Evolutionary conservation across 2,329 filamentous ascomycete genomes (phyloP), one percentile per base, ranked within the genome.

Genomic region (Lachnellula hyalina): DNA sequence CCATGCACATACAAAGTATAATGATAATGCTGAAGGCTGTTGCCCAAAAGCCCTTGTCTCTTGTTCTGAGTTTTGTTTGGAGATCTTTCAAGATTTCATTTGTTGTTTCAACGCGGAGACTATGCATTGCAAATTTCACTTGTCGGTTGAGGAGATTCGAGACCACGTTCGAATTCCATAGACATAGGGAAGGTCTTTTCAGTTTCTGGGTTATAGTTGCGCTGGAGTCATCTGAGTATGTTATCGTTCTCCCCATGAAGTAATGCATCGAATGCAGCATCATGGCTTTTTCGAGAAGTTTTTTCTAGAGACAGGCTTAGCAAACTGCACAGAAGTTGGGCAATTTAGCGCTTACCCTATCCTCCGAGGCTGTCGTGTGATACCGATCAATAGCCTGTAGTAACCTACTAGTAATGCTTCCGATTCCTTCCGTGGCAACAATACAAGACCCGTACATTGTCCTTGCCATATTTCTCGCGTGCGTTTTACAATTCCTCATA

Each of bases 61-160:
- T 59, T 7, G 34, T 49, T 47, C 25, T 51, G 25, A 55, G 17
- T 25, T 58, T 35, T 49, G 47, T 50, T 49, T 58, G 46, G 17
- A 58, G 49, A 32, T 50, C 49, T 49, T 49, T 40, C 2, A 58
- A 21, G 15, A 58, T 25, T 36, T 54, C 52, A 32, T 46, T 28
- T n/a, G 45, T 54, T 28, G 51, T 40, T 44, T 50, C 23, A 28
- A 49, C 34, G 12, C 42, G 32, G 17, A 54, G n/a, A n/a, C 14
- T 5, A 38, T 52, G 35, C 52, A 57, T 55, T n/a, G 45, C 46
- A 15, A 42, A 42, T 47, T 58, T 58, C 34, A 58, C 23, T 42
- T 58, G 55, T 28, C 41, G 49, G 36, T 52, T 58, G 15, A 58
- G 38, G 35, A 55, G 55, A 35, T 44, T 47, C 4, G 55, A 58